phyloP scores from a whole-genome alignment of 2,329 filamentous ascomycete species.

The Fusarium sp. region DNA sequence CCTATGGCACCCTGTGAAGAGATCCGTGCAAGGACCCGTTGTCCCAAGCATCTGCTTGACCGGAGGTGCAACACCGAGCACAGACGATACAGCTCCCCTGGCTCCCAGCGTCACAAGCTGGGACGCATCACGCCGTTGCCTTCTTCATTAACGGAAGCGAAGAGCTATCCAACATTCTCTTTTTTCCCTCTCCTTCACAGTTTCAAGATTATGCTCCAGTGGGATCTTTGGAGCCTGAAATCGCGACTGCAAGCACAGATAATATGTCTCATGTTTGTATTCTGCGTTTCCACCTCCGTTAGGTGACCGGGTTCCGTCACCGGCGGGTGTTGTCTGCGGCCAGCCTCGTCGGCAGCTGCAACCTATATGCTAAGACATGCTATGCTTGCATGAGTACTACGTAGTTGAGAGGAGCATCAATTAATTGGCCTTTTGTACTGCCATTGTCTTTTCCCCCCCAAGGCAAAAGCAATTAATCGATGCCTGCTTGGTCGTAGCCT shows the following conservation, averaged over 20 bases:
- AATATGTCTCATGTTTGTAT: neutral
- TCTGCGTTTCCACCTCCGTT: neutral
- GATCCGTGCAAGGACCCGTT: slow-evolving; percentile 29
- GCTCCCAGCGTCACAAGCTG: slow-evolving; percentile 11
- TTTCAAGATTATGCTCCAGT: neutral
- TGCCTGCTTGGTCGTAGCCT: neutral
- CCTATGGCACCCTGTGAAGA: slow-evolving; percentile 19
- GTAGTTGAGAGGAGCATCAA: neutral
- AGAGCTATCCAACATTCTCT: slow-evolving; percentile 1
- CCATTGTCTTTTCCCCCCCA: slow-evolving; percentile 11
- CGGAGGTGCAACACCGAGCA: slow-evolving; percentile 33
- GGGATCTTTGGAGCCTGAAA: neutral
- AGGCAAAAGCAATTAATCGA: neutral
- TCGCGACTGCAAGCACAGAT: neutral
- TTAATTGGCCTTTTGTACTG: slow-evolving; percentile 7
- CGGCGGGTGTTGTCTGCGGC: slow-evolving; percentile 17
- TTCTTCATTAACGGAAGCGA: neutral
- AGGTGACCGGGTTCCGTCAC: slow-evolving; percentile 13
- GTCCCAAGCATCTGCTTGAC: slow-evolving; percentile 8
- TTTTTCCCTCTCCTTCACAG: neutral
- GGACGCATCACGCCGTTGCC: slow-evolving; percentile 15
- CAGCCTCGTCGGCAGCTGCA: slow-evolving; percentile 35
- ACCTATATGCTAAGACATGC: slow-evolving; percentile 22
- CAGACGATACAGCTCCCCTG: slow-evolving; percentile 6
- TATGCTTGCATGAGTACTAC: slow-evolving; percentile 8